Evolutionary conservation across 2,329 filamentous ascomycete species (phyloP).

Genomic region (Aspergillus novoparasiticus): DNA sequence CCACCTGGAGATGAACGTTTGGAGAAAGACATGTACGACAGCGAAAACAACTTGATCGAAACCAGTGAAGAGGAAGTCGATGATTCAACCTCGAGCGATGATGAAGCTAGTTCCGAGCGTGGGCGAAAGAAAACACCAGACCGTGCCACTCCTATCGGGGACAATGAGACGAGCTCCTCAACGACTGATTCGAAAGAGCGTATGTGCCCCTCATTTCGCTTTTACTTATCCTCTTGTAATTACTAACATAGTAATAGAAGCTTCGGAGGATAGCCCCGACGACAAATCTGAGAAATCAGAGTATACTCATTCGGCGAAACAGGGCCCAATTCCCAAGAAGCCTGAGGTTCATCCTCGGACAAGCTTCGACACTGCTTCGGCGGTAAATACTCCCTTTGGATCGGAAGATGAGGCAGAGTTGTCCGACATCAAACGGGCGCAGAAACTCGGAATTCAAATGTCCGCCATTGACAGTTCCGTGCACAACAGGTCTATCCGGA

Average conservation of each 20-base stretch:
- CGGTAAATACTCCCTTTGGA: constrained; percentile 64
- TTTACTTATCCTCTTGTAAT: neutral
- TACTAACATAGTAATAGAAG: neutral
- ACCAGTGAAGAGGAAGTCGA: constrained; percentile 65
- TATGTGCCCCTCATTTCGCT: neutral
- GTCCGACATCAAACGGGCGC: constrained; percentile 82
- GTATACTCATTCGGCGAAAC: constrained; percentile 38
- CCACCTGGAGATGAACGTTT: constrained; percentile 59
- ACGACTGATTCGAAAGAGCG: constrained; percentile 4
- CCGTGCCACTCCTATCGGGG: neutral
- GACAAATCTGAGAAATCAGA: constrained; percentile 17
- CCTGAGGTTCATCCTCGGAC: constrained; percentile 75
- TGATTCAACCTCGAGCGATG: constrained; percentile 63
- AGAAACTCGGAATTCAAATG: constrained; percentile 78
- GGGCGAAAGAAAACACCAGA: constrained; percentile 1
- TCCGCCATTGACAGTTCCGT: constrained; percentile 75
- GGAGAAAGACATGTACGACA: constrained; percentile 70
- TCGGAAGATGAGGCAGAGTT: constrained; percentile 86
- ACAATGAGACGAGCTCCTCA: neutral
- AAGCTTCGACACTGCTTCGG: constrained; percentile 72
- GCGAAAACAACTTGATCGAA: constrained; percentile 63
- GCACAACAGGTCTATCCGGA: constrained; percentile 80
- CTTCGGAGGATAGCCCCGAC: neutral
- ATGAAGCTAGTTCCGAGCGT: constrained; percentile 51
- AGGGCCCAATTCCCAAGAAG: constrained; percentile 45